Evolutionary conservation across 75 land plant species (phyloP).

Genomic region (Adiantum capillusveneris): DNA sequence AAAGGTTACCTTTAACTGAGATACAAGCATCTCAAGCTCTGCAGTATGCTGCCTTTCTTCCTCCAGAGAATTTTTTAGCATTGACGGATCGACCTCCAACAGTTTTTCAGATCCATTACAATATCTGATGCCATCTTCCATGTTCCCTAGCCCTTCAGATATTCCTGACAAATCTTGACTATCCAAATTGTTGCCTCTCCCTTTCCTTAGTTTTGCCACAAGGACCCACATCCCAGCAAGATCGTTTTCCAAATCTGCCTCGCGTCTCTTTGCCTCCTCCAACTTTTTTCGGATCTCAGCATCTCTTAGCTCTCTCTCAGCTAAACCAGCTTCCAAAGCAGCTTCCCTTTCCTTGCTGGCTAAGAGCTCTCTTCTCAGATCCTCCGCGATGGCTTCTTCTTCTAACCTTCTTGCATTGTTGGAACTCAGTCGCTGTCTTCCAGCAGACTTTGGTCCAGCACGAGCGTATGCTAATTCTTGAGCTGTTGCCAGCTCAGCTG

Average conservation of each 20-base stretch:
- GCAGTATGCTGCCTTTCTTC: slow-evolving; percentile 38
- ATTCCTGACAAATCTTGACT: not conserved
- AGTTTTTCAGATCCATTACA: slow-evolving; percentile 26
- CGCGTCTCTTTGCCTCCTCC: slow-evolving; percentile 51
- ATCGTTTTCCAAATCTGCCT: slow-evolving; percentile 62
- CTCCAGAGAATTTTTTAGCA: slow-evolving; percentile 21
- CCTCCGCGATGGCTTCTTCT: slow-evolving; percentile 13
- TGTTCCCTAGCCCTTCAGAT: slow-evolving; percentile 16
- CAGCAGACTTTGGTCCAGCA: slow-evolving; percentile 10
- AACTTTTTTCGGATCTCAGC: slow-evolving; percentile 33
- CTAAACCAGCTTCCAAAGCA: slow-evolving; percentile 33
- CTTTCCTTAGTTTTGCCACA: slow-evolving; percentile 49
- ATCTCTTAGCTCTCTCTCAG: slow-evolving; percentile 42
- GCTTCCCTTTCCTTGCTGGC: slow-evolving; percentile 45
- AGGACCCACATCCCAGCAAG: slow-evolving; percentile 77
- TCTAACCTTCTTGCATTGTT: slow-evolving; percentile 9
- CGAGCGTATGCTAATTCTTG: slow-evolving; percentile 36
- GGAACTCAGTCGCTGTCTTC: not conserved
- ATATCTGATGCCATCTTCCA: slow-evolving; percentile 13
- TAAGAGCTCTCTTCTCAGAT: slow-evolving; percentile 40
- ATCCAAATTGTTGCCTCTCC: slow-evolving; percentile 2
- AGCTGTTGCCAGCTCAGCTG: slow-evolving; percentile 32
- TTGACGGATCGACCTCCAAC: slow-evolving; percentile 21
- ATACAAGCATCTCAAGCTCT: slow-evolving; percentile 43
- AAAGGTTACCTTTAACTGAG: slow-evolving; percentile 48